Conservation (phyloP, 768 basidiomycete genomes). For the Scleroderma bovista region DNA sequence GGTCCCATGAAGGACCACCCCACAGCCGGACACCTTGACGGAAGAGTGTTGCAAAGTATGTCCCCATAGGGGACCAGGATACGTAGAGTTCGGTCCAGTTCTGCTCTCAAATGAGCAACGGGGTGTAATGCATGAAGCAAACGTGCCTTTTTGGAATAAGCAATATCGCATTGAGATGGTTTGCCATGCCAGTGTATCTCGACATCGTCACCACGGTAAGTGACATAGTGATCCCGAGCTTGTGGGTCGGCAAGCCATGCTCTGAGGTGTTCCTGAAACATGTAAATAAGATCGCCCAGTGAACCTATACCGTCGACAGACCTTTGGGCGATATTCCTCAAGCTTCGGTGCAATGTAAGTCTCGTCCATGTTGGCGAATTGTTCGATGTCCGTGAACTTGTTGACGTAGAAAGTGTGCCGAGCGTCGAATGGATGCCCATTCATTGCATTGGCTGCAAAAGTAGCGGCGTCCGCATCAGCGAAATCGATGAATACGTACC, state of each 20-base stretch:
- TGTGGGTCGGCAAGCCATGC: slow-evolving; percentile 91
- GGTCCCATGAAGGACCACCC: slow-evolving; percentile 90
- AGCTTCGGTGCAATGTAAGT: slow-evolving; percentile 68
- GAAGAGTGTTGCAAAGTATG: slow-evolving; percentile 91
- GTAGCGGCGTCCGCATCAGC: slow-evolving; percentile 64
- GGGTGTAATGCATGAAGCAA: background rate
- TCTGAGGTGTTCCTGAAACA: slow-evolving; percentile 80
- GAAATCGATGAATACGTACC: slow-evolving; percentile 81
- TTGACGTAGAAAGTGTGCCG: slow-evolving; percentile 83
- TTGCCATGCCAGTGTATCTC: slow-evolving; percentile 91
- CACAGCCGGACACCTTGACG: slow-evolving; percentile 93
- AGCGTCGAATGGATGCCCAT: slow-evolving; percentile 81
- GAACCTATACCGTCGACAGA: slow-evolving; percentile 23
- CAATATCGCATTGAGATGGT: slow-evolving; percentile 78
- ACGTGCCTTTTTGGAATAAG: slow-evolving; percentile 68
- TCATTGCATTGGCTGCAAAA: slow-evolving; percentile 58
- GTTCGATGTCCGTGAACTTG: slow-evolving; percentile 86
- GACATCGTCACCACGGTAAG: slow-evolving; percentile 89
- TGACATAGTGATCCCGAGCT: slow-evolving; percentile 94
- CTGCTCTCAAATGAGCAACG: slow-evolving; percentile 33
- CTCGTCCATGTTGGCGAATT: slow-evolving; percentile 71
- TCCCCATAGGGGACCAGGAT: slow-evolving; percentile 95
- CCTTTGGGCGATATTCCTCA: slow-evolving; percentile 73
- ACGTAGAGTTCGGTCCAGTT: slow-evolving; percentile 97
- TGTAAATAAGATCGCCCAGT: background rate